phyloP scores from a whole-genome alignment of 2,329 filamentous ascomycete genomes.

The Massarina eburnea region DNA sequence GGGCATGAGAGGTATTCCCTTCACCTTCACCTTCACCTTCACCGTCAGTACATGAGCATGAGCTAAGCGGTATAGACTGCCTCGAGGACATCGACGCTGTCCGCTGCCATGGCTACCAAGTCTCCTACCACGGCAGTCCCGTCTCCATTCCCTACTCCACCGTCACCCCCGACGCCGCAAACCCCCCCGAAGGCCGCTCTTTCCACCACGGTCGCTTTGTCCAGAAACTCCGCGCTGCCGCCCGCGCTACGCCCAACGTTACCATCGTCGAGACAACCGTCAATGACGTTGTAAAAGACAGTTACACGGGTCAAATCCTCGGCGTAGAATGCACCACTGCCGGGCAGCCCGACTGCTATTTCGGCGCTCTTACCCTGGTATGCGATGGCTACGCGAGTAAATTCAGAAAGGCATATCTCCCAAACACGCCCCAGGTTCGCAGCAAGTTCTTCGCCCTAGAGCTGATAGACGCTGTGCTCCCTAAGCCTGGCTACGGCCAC shows the following conservation, averaged over 20 bases:
- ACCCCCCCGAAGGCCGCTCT: slow-evolving; percentile 67
- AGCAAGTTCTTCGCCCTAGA: slow-evolving; percentile 95
- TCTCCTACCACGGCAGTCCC: slow-evolving; percentile 75
- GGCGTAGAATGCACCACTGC: slow-evolving; percentile 78
- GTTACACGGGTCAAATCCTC: slow-evolving; percentile 70
- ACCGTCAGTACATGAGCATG: neutral
- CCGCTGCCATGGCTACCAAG: slow-evolving; percentile 80
- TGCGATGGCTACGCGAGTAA: slow-evolving; percentile 92
- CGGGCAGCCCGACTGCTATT: slow-evolving; percentile 70
- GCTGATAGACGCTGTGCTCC: slow-evolving; percentile 82
- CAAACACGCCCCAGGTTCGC: slow-evolving; percentile 66
- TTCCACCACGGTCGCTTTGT: slow-evolving; percentile 98
- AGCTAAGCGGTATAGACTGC: slow-evolving; percentile 57
- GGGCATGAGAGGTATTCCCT: slow-evolving; percentile 60
- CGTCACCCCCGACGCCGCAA: slow-evolving; percentile 41
- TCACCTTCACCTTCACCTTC: neutral
- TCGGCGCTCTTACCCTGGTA: slow-evolving; percentile 83
- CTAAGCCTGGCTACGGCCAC: slow-evolving; percentile 75
- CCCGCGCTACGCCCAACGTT: slow-evolving; percentile 76
- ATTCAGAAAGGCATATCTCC: slow-evolving; percentile 80
- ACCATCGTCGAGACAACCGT: slow-evolving; percentile 90
- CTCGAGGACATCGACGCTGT: slow-evolving; percentile 88
- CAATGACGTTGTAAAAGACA: slow-evolving; percentile 70
- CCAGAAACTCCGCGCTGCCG: slow-evolving; percentile 74
- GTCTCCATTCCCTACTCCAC: slow-evolving; percentile 79